phyloP scores from a whole-genome alignment of 2,329 filamentous ascomycete species.

The Stemphylium vesicarium region DNA sequence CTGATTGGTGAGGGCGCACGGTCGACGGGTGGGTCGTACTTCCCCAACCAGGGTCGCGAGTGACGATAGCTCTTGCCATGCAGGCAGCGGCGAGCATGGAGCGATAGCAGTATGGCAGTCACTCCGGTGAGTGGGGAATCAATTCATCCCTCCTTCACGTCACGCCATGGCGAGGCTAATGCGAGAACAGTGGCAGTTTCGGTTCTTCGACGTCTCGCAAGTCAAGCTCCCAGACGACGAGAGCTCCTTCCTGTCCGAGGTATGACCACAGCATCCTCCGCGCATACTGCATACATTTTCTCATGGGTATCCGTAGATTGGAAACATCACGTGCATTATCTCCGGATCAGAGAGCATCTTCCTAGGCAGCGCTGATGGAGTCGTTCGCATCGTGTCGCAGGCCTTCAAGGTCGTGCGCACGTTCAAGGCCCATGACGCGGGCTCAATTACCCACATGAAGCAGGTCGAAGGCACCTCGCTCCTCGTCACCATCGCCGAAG shows the following conservation, averaged over 20 bases:
- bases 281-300: constrained; percentile 12
- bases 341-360: constrained; percentile 90
- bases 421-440: constrained; percentile 84
- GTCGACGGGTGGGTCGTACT: constrained; percentile 15
- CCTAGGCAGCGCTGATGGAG: constrained; percentile 82
- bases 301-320: constrained; percentile 51
- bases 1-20: constrained; percentile 13
- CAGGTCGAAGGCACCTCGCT: constrained; percentile 87
- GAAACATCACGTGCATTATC: constrained; percentile 80
- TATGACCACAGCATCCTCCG: constrained; percentile 53
- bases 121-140: constrained; percentile 44
- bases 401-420: constrained; percentile 84
- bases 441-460: constrained; percentile 86
- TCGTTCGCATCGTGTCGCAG: constrained; percentile 84
- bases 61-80: constrained; percentile 32
- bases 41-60: constrained; percentile 23
- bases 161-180: constrained; percentile 31
- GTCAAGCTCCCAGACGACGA: constrained; percentile 82
- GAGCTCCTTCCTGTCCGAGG: constrained; percentile 78
- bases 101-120: constrained; percentile 49
- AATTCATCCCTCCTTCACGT: not conserved
- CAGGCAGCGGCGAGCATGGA: constrained; percentile 27
- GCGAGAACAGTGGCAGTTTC: constrained; percentile 89
- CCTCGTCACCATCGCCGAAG: constrained; percentile 85
- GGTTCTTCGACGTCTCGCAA: constrained; percentile 96